A percentile compares a stretch with the other conserved stretches of the same genome.
phyloP scores from a whole-genome alignment of 2,329 filamentous ascomycete species.

The Ascosphaera apis region DNA sequence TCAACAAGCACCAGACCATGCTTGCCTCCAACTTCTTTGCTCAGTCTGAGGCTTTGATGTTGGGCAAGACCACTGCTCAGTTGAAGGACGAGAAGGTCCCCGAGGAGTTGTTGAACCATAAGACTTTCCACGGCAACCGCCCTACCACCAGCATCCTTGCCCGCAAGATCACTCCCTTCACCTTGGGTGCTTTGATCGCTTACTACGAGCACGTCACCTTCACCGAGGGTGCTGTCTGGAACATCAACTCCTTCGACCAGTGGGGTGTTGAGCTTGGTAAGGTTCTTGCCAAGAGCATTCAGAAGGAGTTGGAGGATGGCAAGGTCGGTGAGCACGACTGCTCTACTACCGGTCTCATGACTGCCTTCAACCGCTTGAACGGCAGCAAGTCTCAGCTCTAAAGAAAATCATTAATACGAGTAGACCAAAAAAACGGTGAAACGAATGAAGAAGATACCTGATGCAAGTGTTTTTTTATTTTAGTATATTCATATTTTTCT shows the following conservation, averaged over 20 bases:
- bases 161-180: conserved; percentile 78
- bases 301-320: conserved; percentile 61
- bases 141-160: conserved; percentile 90
- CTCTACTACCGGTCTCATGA: conserved; percentile 73
- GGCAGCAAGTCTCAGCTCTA: not conserved
- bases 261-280: conserved; percentile 99
- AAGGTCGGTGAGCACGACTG: conserved; percentile 55
- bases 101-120: conserved; percentile 60
- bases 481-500: not conserved
- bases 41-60: conserved; percentile 30
- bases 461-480: not conserved
- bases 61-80: conserved; percentile 25
- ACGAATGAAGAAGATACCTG: not conserved
- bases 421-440: not conserved
- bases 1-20: conserved; percentile 73
- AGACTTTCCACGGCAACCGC: conserved; percentile 95
- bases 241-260: conserved; percentile 99
- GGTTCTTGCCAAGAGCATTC: conserved; percentile 79
- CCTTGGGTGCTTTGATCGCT: conserved; percentile 82
- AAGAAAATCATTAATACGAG: too few species aligned
- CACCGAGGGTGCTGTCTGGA: conserved; percentile 93
- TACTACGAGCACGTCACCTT: conserved; percentile 99
- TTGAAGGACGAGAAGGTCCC: conserved; percentile 25
- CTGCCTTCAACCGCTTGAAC: conserved; percentile 45
- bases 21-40: conserved; percentile 28